These are phyloP conservation scores for Magnolia kwangsiensis DNA, from an alignment of 164 flowering plant species.

Conservation along the genomic window DNA sequence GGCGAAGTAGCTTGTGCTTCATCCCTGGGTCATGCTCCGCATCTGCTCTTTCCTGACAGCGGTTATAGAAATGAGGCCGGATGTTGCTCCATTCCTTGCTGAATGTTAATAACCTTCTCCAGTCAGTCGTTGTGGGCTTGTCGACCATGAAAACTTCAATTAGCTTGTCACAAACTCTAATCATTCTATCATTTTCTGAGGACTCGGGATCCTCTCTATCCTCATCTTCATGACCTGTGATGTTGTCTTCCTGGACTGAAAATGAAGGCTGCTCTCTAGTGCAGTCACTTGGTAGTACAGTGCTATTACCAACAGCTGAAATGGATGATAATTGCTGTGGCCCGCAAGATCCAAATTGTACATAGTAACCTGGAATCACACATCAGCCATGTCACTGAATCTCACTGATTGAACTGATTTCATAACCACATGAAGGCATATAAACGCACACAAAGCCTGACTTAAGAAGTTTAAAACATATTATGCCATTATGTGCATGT, in stretches of 20 bases:
- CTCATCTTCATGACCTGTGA: conserved; percentile 10
- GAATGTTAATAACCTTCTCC: conserved; percentile 86
- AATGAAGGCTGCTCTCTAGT: conserved; percentile 17
- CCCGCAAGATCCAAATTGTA: conserved; percentile 9
- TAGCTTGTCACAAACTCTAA: conserved; percentile 70
- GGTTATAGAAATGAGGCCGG: conserved; percentile 66
- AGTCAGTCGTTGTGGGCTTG: conserved; percentile 80
- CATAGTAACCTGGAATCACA: conserved; percentile 12
- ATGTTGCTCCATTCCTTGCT: conserved; percentile 70
- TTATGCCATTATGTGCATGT: neutral
- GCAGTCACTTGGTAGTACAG: conserved; percentile 30
- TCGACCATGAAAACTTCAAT: conserved; percentile 92
- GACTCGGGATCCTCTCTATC: conserved; percentile 9
- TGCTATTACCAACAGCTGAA: conserved; percentile 30
- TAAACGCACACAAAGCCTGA: neutral
- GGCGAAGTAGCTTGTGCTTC: conserved; percentile 67
- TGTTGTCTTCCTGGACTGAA: conserved; percentile 13
- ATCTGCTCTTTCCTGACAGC: conserved; percentile 76
- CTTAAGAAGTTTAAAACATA: neutral
- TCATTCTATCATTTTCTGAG: conserved; percentile 47
- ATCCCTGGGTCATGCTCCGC: conserved; percentile 63
- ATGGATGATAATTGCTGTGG: conserved; percentile 10
- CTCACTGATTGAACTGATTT: neutral
- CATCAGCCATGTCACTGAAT: conserved; percentile 4
- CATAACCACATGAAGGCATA: neutral